These are phyloP conservation scores for Urochloa ruziziensis DNA, from an alignment of 176 grass and related monocot genomes.

Conservation along the genomic window DNA sequence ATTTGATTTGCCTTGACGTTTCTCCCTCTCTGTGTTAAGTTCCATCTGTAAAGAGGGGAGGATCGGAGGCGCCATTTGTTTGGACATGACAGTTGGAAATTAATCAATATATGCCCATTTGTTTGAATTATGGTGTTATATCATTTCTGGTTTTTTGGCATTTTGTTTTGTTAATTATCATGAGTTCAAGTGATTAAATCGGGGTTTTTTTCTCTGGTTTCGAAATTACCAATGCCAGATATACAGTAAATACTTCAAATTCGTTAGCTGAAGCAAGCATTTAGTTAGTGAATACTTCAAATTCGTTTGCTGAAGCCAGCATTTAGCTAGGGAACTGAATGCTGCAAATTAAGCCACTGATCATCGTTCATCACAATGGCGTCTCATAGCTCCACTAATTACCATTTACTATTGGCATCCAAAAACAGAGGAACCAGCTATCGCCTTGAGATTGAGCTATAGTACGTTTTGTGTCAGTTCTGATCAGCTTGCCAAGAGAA, in stretches of 20 bases:
- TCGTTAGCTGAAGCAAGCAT: too few relatives aligned
- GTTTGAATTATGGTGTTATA: background rate
- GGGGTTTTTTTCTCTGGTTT: too few relatives aligned
- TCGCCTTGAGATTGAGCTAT: too few relatives aligned
- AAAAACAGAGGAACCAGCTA: background rate
- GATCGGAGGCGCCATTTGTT: slow-evolving; percentile 13
- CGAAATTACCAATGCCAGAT: too few relatives aligned
- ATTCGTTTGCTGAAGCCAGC: too few relatives aligned
- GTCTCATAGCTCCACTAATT: background rate
- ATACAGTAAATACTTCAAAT: background rate
- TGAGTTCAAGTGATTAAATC: background rate
- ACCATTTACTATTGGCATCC: background rate
- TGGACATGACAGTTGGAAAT: slow-evolving; percentile 25
- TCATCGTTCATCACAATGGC: background rate
- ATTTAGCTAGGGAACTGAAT: background rate
- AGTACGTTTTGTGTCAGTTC: background rate
- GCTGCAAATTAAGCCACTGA: background rate
- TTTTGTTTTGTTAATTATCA: background rate
- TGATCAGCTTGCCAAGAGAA: background rate
- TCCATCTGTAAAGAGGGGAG: slow-evolving; percentile 6
- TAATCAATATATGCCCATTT: slow-evolving; percentile 9
- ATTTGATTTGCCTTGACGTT: slow-evolving; percentile 9
- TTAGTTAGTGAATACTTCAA: too few relatives aligned
- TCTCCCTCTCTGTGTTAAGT: background rate
- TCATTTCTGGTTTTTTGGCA: background rate